These are phyloP conservation scores for Xanthoconium separans DNA, from an alignment of 1,284 basidiomycete species.

Conservation along the genomic window DNA sequence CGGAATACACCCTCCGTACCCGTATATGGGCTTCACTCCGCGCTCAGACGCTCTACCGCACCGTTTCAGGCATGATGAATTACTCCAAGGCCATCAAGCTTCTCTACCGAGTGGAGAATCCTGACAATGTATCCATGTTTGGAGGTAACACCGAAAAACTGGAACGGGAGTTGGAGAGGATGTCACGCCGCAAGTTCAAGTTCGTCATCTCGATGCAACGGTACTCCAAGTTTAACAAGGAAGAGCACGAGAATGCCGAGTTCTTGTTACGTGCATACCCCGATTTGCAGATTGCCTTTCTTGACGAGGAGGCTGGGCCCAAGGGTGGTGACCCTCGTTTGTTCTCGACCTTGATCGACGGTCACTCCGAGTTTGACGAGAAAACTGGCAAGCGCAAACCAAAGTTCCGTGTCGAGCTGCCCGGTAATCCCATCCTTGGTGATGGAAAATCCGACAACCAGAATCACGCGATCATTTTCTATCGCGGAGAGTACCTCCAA, in stretches of 20 bases:
- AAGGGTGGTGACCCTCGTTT: constrained; percentile 89
- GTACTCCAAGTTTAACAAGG: constrained; percentile 99
- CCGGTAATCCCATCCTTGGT: constrained; percentile 99
- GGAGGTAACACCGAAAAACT: constrained; percentile 97
- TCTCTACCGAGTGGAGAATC: constrained; percentile 98
- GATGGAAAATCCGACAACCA: constrained; percentile 99
- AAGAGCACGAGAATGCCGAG: constrained; percentile 98
- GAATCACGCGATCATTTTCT: constrained; percentile 99
- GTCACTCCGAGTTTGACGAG: constrained; percentile 95
- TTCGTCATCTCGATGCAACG: constrained; percentile 99
- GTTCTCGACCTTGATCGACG: constrained; percentile 95
- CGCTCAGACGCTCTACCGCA: constrained; percentile 97
- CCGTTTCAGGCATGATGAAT: constrained; percentile 99
- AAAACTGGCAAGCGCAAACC: constrained; percentile 88
- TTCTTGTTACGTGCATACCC: constrained; percentile 98
- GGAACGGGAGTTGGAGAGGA: constrained; percentile 94
- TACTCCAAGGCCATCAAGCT: constrained; percentile 99
- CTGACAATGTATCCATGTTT: constrained; percentile 96
- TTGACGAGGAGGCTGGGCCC: constrained; percentile 92
- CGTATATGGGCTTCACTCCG: constrained; percentile 99
- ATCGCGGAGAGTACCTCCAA: constrained; percentile 98
- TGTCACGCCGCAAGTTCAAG: constrained; percentile 99
- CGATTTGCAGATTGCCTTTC: constrained; percentile 96
- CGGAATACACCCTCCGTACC: constrained; percentile 97
- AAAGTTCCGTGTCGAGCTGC: constrained; percentile 97